Evolutionary conservation across 257 asterid genomes (phyloP), one percentile per base, ranked within the genome.

Genomic region (Ehretia macrophylla): DNA sequence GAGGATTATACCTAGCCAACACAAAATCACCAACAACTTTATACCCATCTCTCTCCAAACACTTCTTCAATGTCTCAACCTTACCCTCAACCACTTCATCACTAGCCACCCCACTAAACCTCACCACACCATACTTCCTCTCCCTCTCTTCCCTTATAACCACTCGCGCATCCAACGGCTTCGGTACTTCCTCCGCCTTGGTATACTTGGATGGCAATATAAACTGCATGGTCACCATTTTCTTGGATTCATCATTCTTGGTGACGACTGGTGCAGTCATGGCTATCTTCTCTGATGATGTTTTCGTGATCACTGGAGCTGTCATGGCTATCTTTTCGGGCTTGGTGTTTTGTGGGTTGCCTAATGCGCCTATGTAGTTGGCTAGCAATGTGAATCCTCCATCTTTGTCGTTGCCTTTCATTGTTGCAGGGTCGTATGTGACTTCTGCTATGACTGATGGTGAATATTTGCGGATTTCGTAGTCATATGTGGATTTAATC

Each of bases 261-360:
- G 90, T 81, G 42, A 87, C 90, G 22, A 90, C 98, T 11, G 98
- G 98, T n/a, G 81, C 81, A 0, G 96, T 90, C 98, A 90, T 90
- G 32, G 81, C 84, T 10, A 87, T 75, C 64, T 74, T 51, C 69
- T 85, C 95, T 47, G 91, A 44, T 27, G 35, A 27, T 27, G 35
- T 11, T 68, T 83, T 82, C 10, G 98, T 90, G 17, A 87, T 75
- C 46, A 90, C 95, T 12, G 97, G 98, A 5, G 82, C 81, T 4
- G 95, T 88, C 95, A 85, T 88, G 22, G 80, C 92, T 46, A 91
- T 88, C 37, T 64, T 77, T 65, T 88, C 93, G 0, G 97, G 90
- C 55, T 68, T 84, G 1, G 80, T 18, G 68, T 92, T 92, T 69
- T 86, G 83, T 6, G 97, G 95, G 3, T 74, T 70, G 21, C 99